Base-by-base conservation (phyloP, 2,329 filamentous ascomycete species). In the Ophiostoma tasmaniense region DNA sequence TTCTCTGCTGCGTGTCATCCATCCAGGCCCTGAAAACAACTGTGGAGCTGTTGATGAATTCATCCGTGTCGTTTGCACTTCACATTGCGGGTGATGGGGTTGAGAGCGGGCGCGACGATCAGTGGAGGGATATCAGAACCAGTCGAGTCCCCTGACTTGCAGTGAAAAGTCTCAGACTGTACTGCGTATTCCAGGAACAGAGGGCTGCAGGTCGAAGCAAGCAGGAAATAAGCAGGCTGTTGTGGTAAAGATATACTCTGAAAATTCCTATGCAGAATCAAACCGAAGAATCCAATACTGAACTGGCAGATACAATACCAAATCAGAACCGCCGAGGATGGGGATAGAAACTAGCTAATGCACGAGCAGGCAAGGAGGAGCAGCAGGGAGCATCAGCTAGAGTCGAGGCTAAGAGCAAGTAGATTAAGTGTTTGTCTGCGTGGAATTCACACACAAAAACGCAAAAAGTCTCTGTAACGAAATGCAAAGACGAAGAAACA, bases 81-180 rank as follows among this genome's bases (percentile, higher is more conserved):
- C 37, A 39, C 37, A 33, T 33, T 33, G 55, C 55, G 55, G 55
- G 55, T 61, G 55, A 61, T 61, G 55, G 55, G 55, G 30, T 61
- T 28, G 22, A 61, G 30, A 25, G 22, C 55, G 55, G 55, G 55
- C 55, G 55, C 55, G 55, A 8, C 55, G 55, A 61, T 61, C 55
- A 33, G 55, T 61, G 55, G 55, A 61, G 22, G 55, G 55, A n/a
- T 17, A 5, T 30, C n/a, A n/a, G n/a, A n/a, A n/a, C n/a, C n/a
- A n/a, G n/a, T n/a, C n/a, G n/a, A n/a, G n/a, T n/a, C n/a, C n/a
- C n/a, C n/a, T n/a, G n/a, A n/a, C n/a, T n/a, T n/a, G n/a, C n/a
- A n/a, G n/a, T n/a, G n/a, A n/a, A n/a, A n/a, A n/a, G n/a, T n/a
- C n/a, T n/a, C n/a, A n/a, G n/a, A n/a, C n/a, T n/a, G n/a, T n/a